A percentile compares a stretch with the other conserved stretches of the same genome.
These are phyloP conservation scores for Casuarina equisetifolia DNA, from an alignment of 306 rosid genomes.

Conservation along the genomic window DNA sequence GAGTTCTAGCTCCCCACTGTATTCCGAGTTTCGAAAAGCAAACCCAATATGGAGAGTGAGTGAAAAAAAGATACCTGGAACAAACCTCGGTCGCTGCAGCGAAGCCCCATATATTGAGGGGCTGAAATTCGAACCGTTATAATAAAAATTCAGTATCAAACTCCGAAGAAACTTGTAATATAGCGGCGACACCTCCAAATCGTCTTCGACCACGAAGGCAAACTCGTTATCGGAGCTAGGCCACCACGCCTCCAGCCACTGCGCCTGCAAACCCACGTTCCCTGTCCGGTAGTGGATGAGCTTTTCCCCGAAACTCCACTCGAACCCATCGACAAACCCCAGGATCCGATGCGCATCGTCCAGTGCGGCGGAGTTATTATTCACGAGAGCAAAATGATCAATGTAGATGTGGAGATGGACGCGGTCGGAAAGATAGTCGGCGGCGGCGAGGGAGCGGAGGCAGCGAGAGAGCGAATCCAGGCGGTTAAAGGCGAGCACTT, in stretches of 20 bases:
- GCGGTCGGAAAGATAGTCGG: slow-evolving; percentile 77
- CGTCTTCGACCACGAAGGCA: slow-evolving; percentile 84
- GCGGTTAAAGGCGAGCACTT: slow-evolving; percentile 79
- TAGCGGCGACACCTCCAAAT: slow-evolving; percentile 83
- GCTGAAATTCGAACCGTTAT: slow-evolving; percentile 65
- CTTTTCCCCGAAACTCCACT: slow-evolving; percentile 81
- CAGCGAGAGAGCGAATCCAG: slow-evolving; percentile 74
- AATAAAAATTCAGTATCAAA: slow-evolving; percentile 73
- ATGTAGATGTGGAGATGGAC: slow-evolving; percentile 73
- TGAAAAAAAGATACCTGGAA: slow-evolving; percentile 78
- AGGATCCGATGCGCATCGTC: slow-evolving; percentile 56
- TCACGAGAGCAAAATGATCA: slow-evolving; percentile 49
- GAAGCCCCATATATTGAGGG: slow-evolving; percentile 83
- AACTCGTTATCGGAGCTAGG: slow-evolving; percentile 78
- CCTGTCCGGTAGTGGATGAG: slow-evolving; percentile 70
- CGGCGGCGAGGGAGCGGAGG: slow-evolving; percentile 78
- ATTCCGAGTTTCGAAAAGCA: background rate
- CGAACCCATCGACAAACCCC: slow-evolving; percentile 64
- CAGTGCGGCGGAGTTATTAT: slow-evolving; percentile 25
- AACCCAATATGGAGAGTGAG: background rate
- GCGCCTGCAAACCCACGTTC: slow-evolving; percentile 89
- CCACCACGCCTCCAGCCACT: slow-evolving; percentile 99
- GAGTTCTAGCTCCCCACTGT: background rate
- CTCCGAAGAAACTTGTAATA: slow-evolving; percentile 69
- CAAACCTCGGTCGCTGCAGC: slow-evolving; percentile 95